These are phyloP conservation scores for Leptographium wingfieldii DNA, from an alignment of 2,329 filamentous ascomycete species.

Conservation along the genomic window DNA sequence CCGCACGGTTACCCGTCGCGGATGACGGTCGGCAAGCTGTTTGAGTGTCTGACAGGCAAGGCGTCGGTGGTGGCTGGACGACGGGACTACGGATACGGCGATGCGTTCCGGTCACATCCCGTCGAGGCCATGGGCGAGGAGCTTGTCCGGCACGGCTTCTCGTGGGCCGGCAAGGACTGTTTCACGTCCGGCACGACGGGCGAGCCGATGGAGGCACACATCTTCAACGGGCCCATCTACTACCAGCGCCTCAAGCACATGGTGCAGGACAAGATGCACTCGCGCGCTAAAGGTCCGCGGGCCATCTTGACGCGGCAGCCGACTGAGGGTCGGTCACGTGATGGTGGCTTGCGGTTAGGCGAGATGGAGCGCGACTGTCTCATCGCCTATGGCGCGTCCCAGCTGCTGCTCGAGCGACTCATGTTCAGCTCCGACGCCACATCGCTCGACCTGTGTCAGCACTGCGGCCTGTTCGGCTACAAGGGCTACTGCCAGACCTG, in stretches of 20 bases:
- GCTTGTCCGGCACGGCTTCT: slow-evolving; percentile 80
- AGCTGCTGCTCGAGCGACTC: slow-evolving; percentile 79
- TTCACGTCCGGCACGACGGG: slow-evolving; percentile 92
- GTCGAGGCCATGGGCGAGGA: slow-evolving; percentile 82
- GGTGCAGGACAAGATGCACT: slow-evolving; percentile 99
- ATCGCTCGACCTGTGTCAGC: slow-evolving; percentile 85
- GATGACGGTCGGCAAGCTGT: slow-evolving; percentile 98
- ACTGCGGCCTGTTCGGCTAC: slow-evolving; percentile 90
- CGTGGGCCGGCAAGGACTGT: slow-evolving; percentile 94
- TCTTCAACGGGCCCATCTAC: slow-evolving; percentile 98
- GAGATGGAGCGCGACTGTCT: slow-evolving; percentile 99
- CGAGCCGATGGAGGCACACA: slow-evolving; percentile 85
- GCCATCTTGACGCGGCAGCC: slow-evolving; percentile 91
- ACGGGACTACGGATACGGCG: slow-evolving; percentile 69
- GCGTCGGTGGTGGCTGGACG: slow-evolving; percentile 77
- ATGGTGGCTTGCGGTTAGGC: slow-evolving; percentile 83
- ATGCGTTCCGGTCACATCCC: slow-evolving; percentile 72
- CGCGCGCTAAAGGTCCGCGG: slow-evolving; percentile 74
- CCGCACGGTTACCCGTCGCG: slow-evolving; percentile 98
- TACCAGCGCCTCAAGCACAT: slow-evolving; percentile 99
- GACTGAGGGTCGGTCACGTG: slow-evolving; percentile 85
- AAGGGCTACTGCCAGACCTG: slow-evolving; percentile 91
- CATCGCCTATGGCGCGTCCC: slow-evolving; percentile 90
- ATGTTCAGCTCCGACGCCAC: slow-evolving; percentile 93
- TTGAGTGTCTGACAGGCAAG: slow-evolving; percentile 90